phyloP scores from a whole-genome alignment of 1,139 yeast species.

The Taphrina confusa region DNA sequence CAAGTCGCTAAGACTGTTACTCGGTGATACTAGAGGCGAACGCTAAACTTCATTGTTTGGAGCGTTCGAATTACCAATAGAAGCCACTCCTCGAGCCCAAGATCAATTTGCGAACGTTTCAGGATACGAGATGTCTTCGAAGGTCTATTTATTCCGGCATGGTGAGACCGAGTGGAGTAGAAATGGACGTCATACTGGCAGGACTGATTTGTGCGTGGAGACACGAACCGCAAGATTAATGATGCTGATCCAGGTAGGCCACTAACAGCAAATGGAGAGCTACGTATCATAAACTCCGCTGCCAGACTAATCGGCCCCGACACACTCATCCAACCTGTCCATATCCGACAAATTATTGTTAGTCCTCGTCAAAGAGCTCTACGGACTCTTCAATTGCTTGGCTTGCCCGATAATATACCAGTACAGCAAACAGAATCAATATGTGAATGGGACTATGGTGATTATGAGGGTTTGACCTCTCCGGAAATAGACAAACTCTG shows the following conservation, averaged over 20 bases:
- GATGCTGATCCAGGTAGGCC: conserved; percentile 1
- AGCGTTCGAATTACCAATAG: no score
- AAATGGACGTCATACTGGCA: conserved; percentile 85
- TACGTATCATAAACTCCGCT: conserved; percentile 76
- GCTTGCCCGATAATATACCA: conserved; percentile 48
- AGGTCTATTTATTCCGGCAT: conserved; percentile 31
- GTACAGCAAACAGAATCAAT: conserved; percentile 57
- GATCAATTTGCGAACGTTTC: no score
- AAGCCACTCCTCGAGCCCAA: no score
- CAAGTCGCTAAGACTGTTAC: no score
- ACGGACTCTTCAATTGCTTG: conserved; percentile 64
- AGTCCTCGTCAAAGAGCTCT: conserved; percentile 82
- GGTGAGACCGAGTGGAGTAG: conserved; percentile 95
- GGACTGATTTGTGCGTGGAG: conserved; percentile 68
- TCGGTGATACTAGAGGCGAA: no score
- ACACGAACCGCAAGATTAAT: conserved; percentile 55
- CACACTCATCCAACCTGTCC: conserved; percentile 61
- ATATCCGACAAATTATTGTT: conserved; percentile 64
- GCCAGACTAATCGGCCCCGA: conserved; percentile 63
- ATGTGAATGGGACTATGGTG: conserved; percentile 95
- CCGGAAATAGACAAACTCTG: conserved; percentile 64
- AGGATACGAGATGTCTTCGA: conserved; percentile 26
- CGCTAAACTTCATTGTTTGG: no score
- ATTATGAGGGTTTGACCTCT: conserved; percentile 81
- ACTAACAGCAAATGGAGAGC: conserved; percentile 55